Percentiles rank a stretch among this genome's conserved stretches.
Evolutionary conservation across 768 basidiomycete species (phyloP).

Genomic region (Boletus rubropictus): DNA sequence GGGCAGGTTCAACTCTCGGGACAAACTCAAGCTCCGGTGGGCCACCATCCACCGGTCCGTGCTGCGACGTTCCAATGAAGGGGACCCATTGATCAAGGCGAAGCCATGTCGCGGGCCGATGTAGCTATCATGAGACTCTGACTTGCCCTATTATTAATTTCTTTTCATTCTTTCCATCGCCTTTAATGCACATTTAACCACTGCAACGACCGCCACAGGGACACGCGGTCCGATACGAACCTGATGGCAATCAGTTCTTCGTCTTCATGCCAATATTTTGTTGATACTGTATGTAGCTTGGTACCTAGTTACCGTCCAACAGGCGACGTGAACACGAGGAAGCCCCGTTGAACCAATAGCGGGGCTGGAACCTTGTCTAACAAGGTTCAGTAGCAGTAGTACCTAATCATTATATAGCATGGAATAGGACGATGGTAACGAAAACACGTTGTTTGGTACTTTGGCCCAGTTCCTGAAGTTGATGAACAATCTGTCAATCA

Average conservation of each 20-base stretch:
- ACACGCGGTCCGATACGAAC: conserved; percentile 3
- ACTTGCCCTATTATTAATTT: conserved; percentile 19
- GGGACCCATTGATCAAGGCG: conserved; percentile 5
- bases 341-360: conserved; percentile 14
- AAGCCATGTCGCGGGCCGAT: conserved; percentile 22
- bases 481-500: not conserved
- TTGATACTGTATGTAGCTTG: conserved; percentile 15
- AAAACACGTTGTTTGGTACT: conserved; percentile 15
- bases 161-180: conserved; percentile 5
- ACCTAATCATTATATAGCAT: conserved; percentile 7
- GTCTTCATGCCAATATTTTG: conserved; percentile 6
- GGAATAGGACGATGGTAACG: conserved; percentile 9
- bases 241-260: conserved; percentile 13
- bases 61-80: conserved; percentile 29
- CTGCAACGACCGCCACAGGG: conserved; percentile 7
- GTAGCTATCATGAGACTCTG: conserved; percentile 12
- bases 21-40: conserved; percentile 11
- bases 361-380: conserved; percentile 23
- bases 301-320: conserved; percentile 19
- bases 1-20: conserved; percentile 29
- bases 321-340: conserved; percentile 27
- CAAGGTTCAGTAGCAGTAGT: conserved; percentile 18
- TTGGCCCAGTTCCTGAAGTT: conserved; percentile 5
- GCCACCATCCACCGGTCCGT: conserved; percentile 25
- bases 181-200: conserved; percentile 7